Evolutionary conservation across 2,329 filamentous ascomycete genomes (phyloP), one percentile per base, ranked within the genome.

Genomic region (Fusarium sp.): DNA sequence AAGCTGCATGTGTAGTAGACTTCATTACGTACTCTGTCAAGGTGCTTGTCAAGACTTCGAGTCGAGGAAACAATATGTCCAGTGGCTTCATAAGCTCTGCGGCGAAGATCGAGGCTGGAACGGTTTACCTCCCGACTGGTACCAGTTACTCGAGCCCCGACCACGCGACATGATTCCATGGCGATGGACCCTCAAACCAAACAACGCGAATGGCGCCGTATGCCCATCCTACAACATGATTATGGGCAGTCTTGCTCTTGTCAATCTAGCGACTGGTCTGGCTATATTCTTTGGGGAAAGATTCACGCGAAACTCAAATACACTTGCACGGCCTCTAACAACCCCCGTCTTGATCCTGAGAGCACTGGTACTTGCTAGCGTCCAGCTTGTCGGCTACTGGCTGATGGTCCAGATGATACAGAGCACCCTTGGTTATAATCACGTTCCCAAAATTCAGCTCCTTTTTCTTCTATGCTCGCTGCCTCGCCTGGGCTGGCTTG

Each of bases 111-210:
- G 37, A 25, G 31, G 4, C 16, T 39, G 48, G 48, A 3, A 51
- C 19, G 48, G 48, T 2, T 21, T 51, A 18, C 48, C 48, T 7
- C 0, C 44, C 1, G 19, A 39, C 6, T 71, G 68, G 68, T 60
- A 18, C 4, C 34, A 59, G 3, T 18, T 56, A 2, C 6, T 55
- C 2, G 4, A 18, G 0, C 54, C 42, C 3, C 39, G n/a, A 0
- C 51, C 30, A 8, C 26, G 10, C 3, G 69, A 71, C 0, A 56
- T 71, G 58, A 58, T 71, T 18, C 69, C 69, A n/a, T 71, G 69
- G 69, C 7, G 2, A 19, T 69, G 69, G 69, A 45, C 7, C 34
- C 3, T 71, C 4, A 48, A 39, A 1, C 52, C 62, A n/a, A n/a
- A n/a, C n/a, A n/a, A n/a, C n/a, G n/a, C n/a, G n/a, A n/a, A n/a